A percentile compares a stretch with the other conserved stretches of the same genome.
Evolutionary conservation across 2,329 filamentous ascomycete species (phyloP).

Genomic region (Alternaria metachromatica): DNA sequence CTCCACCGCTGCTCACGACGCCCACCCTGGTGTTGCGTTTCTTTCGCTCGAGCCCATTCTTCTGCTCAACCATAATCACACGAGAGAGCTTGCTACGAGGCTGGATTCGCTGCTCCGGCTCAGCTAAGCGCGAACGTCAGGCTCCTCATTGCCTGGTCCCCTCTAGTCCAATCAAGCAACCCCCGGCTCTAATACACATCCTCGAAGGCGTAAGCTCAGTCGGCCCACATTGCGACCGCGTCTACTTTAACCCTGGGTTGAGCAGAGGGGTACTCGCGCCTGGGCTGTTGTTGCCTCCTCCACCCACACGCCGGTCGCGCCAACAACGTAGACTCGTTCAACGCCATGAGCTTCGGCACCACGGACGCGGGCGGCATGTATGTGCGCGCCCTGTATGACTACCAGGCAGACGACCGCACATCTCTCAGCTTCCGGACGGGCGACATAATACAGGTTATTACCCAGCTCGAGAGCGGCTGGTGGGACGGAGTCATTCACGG

Average conservation of each 20-base stretch:
- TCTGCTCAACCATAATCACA: conserved; percentile 15
- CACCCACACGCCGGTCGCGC: conserved; percentile 18
- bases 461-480: conserved; percentile 97
- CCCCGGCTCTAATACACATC: conserved; percentile 38
- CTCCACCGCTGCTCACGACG: conserved; percentile 28
- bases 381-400: conserved; percentile 92
- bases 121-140: conserved; percentile 42
- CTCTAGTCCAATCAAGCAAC: conserved; percentile 44
- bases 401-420: conserved; percentile 95
- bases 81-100: conserved; percentile 24
- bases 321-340: conserved; percentile 3
- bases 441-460: conserved; percentile 98
- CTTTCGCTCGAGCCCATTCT: conserved; percentile 21
- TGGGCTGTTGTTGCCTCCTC: conserved; percentile 16
- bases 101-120: conserved; percentile 37
- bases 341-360: conserved; percentile 34
- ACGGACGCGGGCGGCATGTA: conserved; percentile 70
- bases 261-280: conserved; percentile 27
- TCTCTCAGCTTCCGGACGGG: conserved; percentile 96
- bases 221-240: conserved; percentile 20
- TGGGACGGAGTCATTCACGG: conserved; percentile 99
- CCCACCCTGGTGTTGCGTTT: conserved; percentile 26
- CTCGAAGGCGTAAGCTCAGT: conserved; percentile 28
- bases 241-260: conserved; percentile 20
- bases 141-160: conserved; percentile 40